phyloP scores from a whole-genome alignment of 768 basidiomycete genomes.

The Auricularia sp. region DNA sequence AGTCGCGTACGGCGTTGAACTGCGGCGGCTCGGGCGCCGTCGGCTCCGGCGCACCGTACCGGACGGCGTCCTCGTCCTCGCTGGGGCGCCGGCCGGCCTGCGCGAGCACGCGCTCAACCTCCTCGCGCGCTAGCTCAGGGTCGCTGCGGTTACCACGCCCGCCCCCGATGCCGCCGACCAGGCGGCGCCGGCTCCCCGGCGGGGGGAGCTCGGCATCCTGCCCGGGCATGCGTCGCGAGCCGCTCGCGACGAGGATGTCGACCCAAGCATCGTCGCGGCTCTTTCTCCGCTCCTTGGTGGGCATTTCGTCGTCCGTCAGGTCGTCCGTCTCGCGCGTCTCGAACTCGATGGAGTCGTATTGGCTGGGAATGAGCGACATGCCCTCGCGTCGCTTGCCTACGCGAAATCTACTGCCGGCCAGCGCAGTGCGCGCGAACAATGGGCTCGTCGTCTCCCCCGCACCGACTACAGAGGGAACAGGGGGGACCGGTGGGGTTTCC shows the following conservation, averaged over 20 bases:
- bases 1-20: constrained; percentile 2
- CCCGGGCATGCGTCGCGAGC: constrained; percentile 38
- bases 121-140: constrained; percentile 53
- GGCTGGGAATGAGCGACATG: constrained; percentile 43
- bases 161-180: background rate
- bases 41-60: constrained; percentile 19
- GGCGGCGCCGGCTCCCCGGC: constrained; percentile 6
- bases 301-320: constrained; percentile 30
- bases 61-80: constrained; percentile 18
- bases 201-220: constrained; percentile 39
- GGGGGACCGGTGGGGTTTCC: background rate
- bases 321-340: constrained; percentile 43
- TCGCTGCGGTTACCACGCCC: constrained; percentile 34
- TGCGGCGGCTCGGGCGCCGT: constrained; percentile 22
- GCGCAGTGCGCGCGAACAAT: background rate
- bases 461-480: background rate
- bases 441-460: constrained; percentile 4
- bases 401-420: constrained; percentile 32
- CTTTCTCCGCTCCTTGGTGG: constrained; percentile 28
- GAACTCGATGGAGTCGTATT: constrained; percentile 75
- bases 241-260: constrained; percentile 66
- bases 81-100: constrained; percentile 7
- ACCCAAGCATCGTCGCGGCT: constrained; percentile 75
- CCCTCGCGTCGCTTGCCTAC: constrained; percentile 41
- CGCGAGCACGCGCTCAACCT: constrained; percentile 17